A percentile compares a stretch with the other conserved stretches of the same genome.
phyloP scores from a whole-genome alignment of 257 asterid species.

The Petunia secreta region DNA sequence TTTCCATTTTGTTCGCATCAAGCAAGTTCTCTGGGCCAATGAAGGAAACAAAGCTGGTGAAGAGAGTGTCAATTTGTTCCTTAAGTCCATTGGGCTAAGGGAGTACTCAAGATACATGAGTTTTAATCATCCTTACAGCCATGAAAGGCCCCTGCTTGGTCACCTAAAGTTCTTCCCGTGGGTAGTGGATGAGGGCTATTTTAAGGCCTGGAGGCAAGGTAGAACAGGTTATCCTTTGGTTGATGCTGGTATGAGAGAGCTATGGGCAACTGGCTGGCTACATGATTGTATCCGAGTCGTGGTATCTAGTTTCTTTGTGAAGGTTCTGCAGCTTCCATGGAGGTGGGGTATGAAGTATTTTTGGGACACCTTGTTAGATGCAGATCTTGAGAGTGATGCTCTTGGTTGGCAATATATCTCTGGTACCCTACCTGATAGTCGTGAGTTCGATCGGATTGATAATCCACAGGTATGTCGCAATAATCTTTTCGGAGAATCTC shows the following conservation, averaged over 20 bases:
- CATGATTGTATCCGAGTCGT: constrained; percentile 91
- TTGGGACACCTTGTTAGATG: constrained; percentile 93
- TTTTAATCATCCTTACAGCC: constrained; percentile 93
- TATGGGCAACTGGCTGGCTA: constrained; percentile 98
- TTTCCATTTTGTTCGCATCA: constrained; percentile 83
- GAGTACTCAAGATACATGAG: constrained; percentile 93
- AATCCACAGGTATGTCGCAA: constrained; percentile 73
- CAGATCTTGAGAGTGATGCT: constrained; percentile 95
- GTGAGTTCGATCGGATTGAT: constrained; percentile 83
- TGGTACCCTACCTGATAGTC: constrained; percentile 87
- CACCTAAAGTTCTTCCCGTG: constrained; percentile 82
- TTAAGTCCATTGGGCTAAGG: constrained; percentile 87
- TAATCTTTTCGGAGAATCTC: neutral
- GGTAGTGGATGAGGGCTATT: constrained; percentile 82
- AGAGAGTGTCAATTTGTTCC: constrained; percentile 89
- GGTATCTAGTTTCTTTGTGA: constrained; percentile 91
- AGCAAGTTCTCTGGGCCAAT: constrained; percentile 86
- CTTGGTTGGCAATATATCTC: constrained; percentile 98
- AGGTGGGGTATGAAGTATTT: constrained; percentile 98
- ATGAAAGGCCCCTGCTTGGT: constrained; percentile 84
- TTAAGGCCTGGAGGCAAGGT: constrained; percentile 95
- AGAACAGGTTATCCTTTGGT: constrained; percentile 94
- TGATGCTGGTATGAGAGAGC: constrained; percentile 97
- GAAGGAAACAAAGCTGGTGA: constrained; percentile 88
- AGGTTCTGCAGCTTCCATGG: constrained; percentile 95